Conservation (phyloP, 2,329 filamentous ascomycete genomes). For the Aspergillus ochraceus region DNA sequence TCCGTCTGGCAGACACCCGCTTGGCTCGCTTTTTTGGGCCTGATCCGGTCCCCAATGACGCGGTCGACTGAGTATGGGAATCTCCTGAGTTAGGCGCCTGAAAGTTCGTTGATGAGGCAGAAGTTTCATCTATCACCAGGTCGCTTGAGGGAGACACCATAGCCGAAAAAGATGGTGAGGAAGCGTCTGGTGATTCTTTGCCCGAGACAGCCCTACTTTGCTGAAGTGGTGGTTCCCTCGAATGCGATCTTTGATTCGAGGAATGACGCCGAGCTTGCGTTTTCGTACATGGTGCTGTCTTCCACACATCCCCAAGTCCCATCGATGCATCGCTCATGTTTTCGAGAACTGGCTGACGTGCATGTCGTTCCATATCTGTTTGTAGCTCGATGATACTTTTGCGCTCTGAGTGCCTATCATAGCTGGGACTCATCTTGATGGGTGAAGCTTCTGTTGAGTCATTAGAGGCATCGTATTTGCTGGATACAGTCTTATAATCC, state of each 20-base stretch:
- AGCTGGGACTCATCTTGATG: background rate
- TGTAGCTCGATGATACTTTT: background rate
- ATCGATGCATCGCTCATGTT: background rate
- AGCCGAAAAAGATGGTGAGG: background rate
- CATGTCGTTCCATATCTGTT: background rate
- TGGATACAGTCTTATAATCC: background rate
- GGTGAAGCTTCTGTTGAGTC: background rate
- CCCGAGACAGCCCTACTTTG: background rate
- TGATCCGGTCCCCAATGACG: constrained; percentile 11
- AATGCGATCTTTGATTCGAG: constrained; percentile 27
- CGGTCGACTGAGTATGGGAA: constrained; percentile 8
- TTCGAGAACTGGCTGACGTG: background rate
- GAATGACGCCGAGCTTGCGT: constrained; percentile 34
- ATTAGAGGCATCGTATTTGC: background rate
- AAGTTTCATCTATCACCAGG: background rate
- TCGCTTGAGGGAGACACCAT: background rate
- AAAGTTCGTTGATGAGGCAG: background rate
- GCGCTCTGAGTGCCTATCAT: background rate
- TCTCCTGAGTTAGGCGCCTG: constrained; percentile 4
- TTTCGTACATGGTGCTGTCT: constrained; percentile 9
- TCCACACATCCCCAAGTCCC: background rate
- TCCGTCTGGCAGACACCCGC: constrained; percentile 35
- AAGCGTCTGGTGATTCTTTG: background rate
- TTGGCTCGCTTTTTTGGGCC: constrained; percentile 27
- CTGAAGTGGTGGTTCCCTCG: constrained; percentile 3